A percentile compares a stretch with the other conserved stretches of the same genome.
phyloP scores from a whole-genome alignment of 192 early-diverging fungal genomes.

The Obelidium mucronatum region DNA sequence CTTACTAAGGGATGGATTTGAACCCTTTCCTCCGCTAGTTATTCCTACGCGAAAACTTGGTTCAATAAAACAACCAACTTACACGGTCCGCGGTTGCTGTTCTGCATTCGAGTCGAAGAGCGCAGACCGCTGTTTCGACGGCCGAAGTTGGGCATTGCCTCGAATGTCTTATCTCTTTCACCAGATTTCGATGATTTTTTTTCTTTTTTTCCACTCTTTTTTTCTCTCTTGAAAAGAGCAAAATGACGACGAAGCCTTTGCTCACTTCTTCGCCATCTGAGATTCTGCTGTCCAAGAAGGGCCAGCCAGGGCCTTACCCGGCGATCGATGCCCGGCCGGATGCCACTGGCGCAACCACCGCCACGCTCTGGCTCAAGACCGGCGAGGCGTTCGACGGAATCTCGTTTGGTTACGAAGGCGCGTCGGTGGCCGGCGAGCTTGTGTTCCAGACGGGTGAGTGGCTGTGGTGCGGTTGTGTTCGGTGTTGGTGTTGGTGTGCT shows the following conservation, averaged over 20 bases:
- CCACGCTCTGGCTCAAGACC: conserved; percentile 79
- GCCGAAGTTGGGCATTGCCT: too few species aligned
- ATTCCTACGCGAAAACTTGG: too few species aligned
- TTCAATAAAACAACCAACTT: too few species aligned
- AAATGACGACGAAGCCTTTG: not conserved
- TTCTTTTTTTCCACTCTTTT: not conserved
- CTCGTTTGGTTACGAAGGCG: conserved; percentile 92
- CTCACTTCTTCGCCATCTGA: not conserved
- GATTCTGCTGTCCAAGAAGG: not conserved
- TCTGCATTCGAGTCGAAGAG: too few species aligned
- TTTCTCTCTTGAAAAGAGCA: not conserved
- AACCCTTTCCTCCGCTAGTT: too few species aligned
- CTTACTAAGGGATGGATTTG: too few species aligned
- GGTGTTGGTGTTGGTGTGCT: not conserved
- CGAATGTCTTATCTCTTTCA: too few species aligned
- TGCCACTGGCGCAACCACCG: conserved; percentile 18
- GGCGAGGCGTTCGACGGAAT: conserved; percentile 85
- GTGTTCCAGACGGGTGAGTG: conserved; percentile 96
- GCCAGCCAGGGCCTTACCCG: not conserved
- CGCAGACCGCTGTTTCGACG: too few species aligned
- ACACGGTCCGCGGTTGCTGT: too few species aligned
- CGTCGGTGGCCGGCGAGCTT: conserved; percentile 91
- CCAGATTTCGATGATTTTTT: not conserved
- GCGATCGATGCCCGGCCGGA: conserved; percentile 23
- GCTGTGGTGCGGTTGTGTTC: not conserved